These are phyloP conservation scores for Ascochyta rabiei DNA, from an alignment of 2,329 filamentous ascomycete genomes.

Conservation along the genomic window DNA sequence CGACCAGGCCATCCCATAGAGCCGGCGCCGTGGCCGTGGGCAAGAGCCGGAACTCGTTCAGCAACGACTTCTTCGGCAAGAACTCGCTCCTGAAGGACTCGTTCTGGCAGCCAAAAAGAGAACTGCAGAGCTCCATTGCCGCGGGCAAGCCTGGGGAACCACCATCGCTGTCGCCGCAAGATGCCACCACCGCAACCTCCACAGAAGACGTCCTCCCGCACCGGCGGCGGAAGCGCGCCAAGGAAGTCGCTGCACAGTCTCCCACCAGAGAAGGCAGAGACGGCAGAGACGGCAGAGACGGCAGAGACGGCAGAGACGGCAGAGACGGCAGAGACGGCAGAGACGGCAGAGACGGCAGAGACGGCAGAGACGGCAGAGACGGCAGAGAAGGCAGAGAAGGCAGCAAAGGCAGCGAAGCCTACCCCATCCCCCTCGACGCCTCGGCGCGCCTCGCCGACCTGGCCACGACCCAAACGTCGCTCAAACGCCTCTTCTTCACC, in stretches of 20 bases:
- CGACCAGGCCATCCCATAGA: constrained; percentile 31
- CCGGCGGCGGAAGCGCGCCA: constrained; percentile 41
- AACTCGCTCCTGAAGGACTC: constrained; percentile 44
- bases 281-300: constrained; percentile 10
- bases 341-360: constrained; percentile 11
- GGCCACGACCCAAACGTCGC: constrained; percentile 60
- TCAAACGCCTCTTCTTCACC: constrained; percentile 73
- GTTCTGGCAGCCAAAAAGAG: constrained; percentile 35
- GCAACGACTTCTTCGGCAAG: constrained; percentile 49
- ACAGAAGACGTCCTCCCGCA: constrained; percentile 43
- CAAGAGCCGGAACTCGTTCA: constrained; percentile 41
- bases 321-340: constrained; percentile 9
- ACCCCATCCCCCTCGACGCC: constrained; percentile 60
- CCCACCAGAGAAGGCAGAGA: constrained; percentile 20
- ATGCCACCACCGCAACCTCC: constrained; percentile 5
- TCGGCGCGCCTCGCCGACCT: constrained; percentile 65
- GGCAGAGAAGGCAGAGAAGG: constrained; percentile 22
- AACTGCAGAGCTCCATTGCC: constrained; percentile 41
- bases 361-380: constrained; percentile 13
- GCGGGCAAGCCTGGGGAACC: constrained; percentile 17
- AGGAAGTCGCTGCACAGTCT: constrained; percentile 30
- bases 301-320: constrained; percentile 10
- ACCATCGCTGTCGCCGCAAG: constrained; percentile 10
- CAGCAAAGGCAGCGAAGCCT: constrained; percentile 18
- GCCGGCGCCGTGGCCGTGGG: constrained; percentile 38